phyloP scores from a whole-genome alignment of 192 early-diverging fungal genomes.

The Fimicolochytrium jonesii region DNA sequence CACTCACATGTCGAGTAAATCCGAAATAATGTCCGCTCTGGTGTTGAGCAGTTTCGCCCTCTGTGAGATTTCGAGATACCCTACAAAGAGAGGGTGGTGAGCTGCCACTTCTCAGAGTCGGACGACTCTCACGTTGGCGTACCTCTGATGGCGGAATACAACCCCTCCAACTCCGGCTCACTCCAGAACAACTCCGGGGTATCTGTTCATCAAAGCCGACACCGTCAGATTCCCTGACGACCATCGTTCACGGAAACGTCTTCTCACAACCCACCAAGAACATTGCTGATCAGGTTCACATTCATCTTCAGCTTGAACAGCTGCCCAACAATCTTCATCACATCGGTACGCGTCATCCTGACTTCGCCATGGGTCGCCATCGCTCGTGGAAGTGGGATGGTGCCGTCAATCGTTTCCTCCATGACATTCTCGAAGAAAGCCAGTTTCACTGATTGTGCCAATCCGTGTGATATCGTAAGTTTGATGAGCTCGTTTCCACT shows the following conservation, averaged over 20 bases:
- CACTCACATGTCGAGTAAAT: conserved; percentile 92
- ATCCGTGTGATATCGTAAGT: conserved; percentile 90
- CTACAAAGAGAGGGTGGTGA: conserved; percentile 8
- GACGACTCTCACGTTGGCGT: conserved; percentile 10
- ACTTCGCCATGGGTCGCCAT: conserved; percentile 94
- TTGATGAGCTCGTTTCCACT: conserved; percentile 68
- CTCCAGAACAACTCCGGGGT: conserved; percentile 87
- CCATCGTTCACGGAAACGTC: no score
- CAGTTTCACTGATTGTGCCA: conserved; percentile 93
- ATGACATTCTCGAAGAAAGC: conserved; percentile 87
- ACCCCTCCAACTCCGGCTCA: conserved; percentile 67
- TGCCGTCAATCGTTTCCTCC: conserved; percentile 63
- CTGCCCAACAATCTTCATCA: conserved; percentile 44
- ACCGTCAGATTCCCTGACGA: no score
- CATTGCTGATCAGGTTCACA: conserved; percentile 77
- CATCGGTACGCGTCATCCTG: conserved; percentile 34
- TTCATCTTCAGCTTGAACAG: conserved; percentile 82
- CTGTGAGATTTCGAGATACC: conserved; percentile 61
- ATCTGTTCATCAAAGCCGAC: no score
- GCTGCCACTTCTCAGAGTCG: background rate
- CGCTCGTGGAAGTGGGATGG: conserved; percentile 68
- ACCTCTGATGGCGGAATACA: conserved; percentile 76
- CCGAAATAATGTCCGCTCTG: conserved; percentile 77
- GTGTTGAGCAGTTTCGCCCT: conserved; percentile 87
- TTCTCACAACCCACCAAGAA: conserved; percentile 50